Evolutionary conservation across 805 yeast genomes (phyloP), one percentile per base, ranked within the genome.

Genomic region (Metschnikowia vanudenii): DNA sequence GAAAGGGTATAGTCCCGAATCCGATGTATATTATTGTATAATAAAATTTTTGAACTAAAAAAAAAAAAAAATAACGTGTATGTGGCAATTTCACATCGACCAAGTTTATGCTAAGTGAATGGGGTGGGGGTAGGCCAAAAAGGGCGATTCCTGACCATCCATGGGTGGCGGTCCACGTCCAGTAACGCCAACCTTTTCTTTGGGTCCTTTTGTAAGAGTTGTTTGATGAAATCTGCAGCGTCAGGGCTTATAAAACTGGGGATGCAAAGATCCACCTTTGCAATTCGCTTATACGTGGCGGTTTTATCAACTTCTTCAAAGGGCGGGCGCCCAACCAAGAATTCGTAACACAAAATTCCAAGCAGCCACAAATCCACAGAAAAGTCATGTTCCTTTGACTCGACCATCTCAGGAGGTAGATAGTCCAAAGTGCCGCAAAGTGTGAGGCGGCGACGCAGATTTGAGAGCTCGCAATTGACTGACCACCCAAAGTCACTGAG

Each of bases 401-500:
- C 94, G 6, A 92, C 88, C 86, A 94, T 84, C 67, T 92, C 99
- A 7, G 99, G 99, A 0, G 98, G 95, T 13, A 94, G 67, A 57
- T 92, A 92, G 65, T 94, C 98, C 34, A 92, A 71, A 0, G 99
- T 94, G 0, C 99, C 98, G 66, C 98, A 94, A 71, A 94, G 78
- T 0, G 98, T 92, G 13, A 81, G 74, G 10, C 55, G 46, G 10
- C 56, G 53, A 10, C 49, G 50, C 16, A 47, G 35, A 2, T 57
- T 38, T 18, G 53, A 43, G 14, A 33, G 30, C 14, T 41, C 56
- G 24, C 51, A 39, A 14, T 81, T 82, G 52, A 91, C 92, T 46
- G 96, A 85, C 97, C 97, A 92, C 12, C 99, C 99, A 63, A 94
- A 92, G 67, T 92, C 99, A 16, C 96, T 85, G 32, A 92, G 75